Conservation (phyloP, 1,284 basidiomycete genomes). For the Austroboletus niveus region DNA sequence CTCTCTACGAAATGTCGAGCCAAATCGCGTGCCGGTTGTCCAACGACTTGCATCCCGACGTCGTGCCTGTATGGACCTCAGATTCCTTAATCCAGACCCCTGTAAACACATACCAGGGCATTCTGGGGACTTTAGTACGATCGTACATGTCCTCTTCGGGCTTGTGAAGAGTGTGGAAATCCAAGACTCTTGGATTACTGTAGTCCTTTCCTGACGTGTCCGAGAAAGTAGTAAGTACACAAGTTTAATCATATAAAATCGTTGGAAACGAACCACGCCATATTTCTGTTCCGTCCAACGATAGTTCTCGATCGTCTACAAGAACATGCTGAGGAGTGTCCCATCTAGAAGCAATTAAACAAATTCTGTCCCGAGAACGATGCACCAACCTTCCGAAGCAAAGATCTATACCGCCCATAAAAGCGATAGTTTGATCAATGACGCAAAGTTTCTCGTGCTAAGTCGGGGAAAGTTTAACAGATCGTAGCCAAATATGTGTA, state of each 20-base stretch:
- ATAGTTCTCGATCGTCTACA: slow-evolving; percentile 75
- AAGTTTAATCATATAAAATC: not conserved
- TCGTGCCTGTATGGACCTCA: slow-evolving; percentile 72
- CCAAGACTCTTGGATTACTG: slow-evolving; percentile 85
- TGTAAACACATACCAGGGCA: slow-evolving; percentile 81
- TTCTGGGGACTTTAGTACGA: slow-evolving; percentile 83
- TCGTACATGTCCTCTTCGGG: slow-evolving; percentile 96
- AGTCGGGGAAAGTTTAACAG: not conserved
- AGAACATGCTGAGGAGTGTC: slow-evolving; percentile 95
- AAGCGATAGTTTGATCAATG: slow-evolving; percentile 95
- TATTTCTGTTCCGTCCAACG: slow-evolving; percentile 64
- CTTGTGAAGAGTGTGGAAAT: slow-evolving; percentile 88
- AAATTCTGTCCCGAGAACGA: not conserved
- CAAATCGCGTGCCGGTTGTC: slow-evolving; percentile 94
- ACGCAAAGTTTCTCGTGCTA: slow-evolving; percentile 98
- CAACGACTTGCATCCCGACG: slow-evolving; percentile 92
- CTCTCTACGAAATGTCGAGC: slow-evolving; percentile 95
- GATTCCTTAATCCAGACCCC: not conserved
- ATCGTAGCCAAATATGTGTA: not conserved
- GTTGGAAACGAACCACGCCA: slow-evolving; percentile 67
- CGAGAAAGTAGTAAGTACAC: slow-evolving; percentile 1
- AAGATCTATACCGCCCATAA: slow-evolving; percentile 96
- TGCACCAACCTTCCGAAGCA: slow-evolving; percentile 78
- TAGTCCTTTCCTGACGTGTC: slow-evolving; percentile 79
- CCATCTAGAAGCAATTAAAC: slow-evolving; percentile 56